Evolutionary conservation across 495 filamentous ascomycete species (phyloP).

Genomic region (Penicillium mononematosum): DNA sequence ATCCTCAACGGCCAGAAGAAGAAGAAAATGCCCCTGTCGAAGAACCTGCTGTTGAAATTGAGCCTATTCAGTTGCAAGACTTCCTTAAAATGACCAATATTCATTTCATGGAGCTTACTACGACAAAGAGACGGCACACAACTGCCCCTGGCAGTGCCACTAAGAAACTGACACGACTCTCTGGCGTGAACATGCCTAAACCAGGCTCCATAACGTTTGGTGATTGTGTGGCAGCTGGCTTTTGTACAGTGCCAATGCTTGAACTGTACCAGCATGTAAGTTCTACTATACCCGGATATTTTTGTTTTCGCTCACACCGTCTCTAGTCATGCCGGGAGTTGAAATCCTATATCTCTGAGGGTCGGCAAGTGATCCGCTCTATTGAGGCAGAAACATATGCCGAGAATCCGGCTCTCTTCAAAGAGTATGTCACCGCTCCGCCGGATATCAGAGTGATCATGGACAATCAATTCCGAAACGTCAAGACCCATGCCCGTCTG

Average conservation of each 20-base stretch:
- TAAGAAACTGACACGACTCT: constrained; percentile 38
- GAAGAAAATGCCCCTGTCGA: constrained; percentile 20
- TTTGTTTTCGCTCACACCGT: constrained; percentile 31
- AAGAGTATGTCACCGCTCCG: constrained; percentile 84
- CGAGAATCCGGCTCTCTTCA: constrained; percentile 87
- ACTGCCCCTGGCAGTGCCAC: constrained; percentile 57
- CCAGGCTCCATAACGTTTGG: constrained; percentile 55
- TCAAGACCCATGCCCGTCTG: constrained; percentile 86
- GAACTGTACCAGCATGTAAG: constrained; percentile 91
- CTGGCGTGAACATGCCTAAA: constrained; percentile 45
- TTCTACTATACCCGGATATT: constrained; percentile 10
- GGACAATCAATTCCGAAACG: constrained; percentile 95
- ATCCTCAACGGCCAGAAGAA: constrained; percentile 23
- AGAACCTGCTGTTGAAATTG: constrained; percentile 42
- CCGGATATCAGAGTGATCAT: constrained; percentile 80
- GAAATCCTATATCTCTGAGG: constrained; percentile 91
- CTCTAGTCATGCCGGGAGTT: constrained; percentile 82
- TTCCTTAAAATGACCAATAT: constrained; percentile 95
- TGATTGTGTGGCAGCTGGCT: constrained; percentile 79
- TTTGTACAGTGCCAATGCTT: constrained; percentile 88
- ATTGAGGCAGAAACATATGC: constrained; percentile 84
- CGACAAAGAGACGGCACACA: constrained; percentile 87
- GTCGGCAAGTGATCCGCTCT: constrained; percentile 77
- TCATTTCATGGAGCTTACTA: constrained; percentile 93
- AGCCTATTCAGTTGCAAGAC: constrained; percentile 81